Base-by-base conservation (phyloP, 345 rosid species). In the Dipteronia dyeriana region DNA sequence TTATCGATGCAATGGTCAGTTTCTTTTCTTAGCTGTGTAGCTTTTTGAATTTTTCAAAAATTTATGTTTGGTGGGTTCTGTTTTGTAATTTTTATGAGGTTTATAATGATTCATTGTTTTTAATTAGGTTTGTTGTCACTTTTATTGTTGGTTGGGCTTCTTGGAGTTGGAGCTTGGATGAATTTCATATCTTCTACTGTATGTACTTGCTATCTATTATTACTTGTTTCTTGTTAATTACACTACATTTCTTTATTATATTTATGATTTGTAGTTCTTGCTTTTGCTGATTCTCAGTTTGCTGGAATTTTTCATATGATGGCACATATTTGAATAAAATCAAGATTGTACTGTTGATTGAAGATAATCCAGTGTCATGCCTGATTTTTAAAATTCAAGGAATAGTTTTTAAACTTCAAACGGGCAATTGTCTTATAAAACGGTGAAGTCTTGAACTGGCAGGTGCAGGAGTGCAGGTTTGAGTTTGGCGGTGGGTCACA, bases 1-100 rank as follows among this genome's bases (percentile, higher is more conserved):
- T 78, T 92, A 92, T 86, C 87, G 91, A 79, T 92, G 95, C 90
- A 91, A 88, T 81, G 98, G 97, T 92, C 10, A 60, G 61, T 64
- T 66, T 26, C 25, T 62, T 14, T 70, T 65, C 70, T 11, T 11
- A 1, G 67, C 53, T 6, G 12, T 31, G 7, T 59, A 71, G 70
- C 41, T 76, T 47, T 23, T 3, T 23, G 19, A 31, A 26, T 10
- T 10, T 45, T 10, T 45, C 49, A 10, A 45, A 20, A 31, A 26
- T 13, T 65, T 3, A 13, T 34, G 19, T 11, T 65, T 31, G 8
- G 19, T 13, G 20, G 17, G 38, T 65, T 10, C 2, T 45, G 49
- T 45, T 45, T 45, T 45, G 13, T 45, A 45, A 45, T 41, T 41
- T 41, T 41, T 7, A 41, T 41, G 45, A 41, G 9, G 45, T 41